A percentile compares a stretch with the other conserved stretches of the same genome.
Evolutionary conservation across 2,329 filamentous ascomycete species (phyloP).

Genomic region (Fonsecaea erecta): DNA sequence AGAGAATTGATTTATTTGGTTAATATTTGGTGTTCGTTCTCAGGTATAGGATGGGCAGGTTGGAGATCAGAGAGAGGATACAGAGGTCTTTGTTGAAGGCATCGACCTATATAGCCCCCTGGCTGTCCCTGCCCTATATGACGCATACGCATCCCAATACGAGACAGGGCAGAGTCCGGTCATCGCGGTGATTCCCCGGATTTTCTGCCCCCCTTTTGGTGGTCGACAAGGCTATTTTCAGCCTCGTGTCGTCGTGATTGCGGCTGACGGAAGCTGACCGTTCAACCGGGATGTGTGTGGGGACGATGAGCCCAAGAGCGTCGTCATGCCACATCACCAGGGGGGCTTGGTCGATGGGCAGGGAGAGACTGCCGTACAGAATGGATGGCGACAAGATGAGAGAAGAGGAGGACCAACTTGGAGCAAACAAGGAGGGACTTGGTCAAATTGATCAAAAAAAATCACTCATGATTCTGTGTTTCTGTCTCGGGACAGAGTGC

Average conservation of each 20-base stretch:
- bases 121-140: not conserved
- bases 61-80: no score
- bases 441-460: not conserved
- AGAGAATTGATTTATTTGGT: no score
- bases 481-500: not conserved
- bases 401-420: not conserved
- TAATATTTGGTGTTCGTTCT: no score
- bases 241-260: not conserved
- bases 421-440: not conserved
- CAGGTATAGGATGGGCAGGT: no score
- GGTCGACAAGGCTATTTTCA: constrained; percentile 1
- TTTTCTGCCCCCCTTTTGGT: constrained; percentile 9
- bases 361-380: not conserved
- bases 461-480: not conserved
- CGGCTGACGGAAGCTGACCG: not conserved
- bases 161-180: constrained; percentile 7
- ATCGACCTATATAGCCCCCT: not conserved
- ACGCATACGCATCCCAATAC: not conserved
- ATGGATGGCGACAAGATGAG: not conserved
- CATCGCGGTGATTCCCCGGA: constrained; percentile 16
- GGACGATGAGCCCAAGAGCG: not conserved
- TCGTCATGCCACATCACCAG: not conserved
- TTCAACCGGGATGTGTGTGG: not conserved
- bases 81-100: no score
- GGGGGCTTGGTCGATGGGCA: not conserved